Conservation (phyloP, 2,329 filamentous ascomycete species). For the Aureobasidium uvarum region DNA sequence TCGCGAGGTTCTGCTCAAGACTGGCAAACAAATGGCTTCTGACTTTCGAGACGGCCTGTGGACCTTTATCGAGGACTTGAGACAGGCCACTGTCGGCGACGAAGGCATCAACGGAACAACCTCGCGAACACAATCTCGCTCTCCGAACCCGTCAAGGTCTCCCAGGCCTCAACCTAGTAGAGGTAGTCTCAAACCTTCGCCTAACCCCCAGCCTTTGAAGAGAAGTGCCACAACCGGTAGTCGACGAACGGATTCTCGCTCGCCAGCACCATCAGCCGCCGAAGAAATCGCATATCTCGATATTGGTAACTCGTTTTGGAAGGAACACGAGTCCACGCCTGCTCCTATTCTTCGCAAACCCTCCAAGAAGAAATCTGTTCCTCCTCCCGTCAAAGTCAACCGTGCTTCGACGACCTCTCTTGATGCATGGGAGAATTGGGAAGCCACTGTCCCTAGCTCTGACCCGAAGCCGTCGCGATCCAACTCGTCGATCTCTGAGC, state of each 20-base stretch:
- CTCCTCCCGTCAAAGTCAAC: conserved; percentile 36
- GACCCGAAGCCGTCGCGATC: conserved; percentile 33
- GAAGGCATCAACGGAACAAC: conserved; percentile 55
- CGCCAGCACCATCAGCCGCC: conserved; percentile 8
- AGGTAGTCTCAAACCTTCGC: conserved; percentile 6
- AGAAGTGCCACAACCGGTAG: conserved; percentile 25
- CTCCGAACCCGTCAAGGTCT: conserved; percentile 14
- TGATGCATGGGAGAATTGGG: conserved; percentile 54
- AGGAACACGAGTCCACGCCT: conserved; percentile 42
- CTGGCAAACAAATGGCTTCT: conserved; percentile 74
- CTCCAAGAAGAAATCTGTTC: conserved; percentile 22
- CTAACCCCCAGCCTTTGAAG: conserved; percentile 7
- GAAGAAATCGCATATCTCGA: conserved; percentile 34
- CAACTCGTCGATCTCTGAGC: conserved; percentile 51
- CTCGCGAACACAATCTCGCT: conserved; percentile 23
- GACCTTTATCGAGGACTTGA: conserved; percentile 93
- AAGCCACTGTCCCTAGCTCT: conserved; percentile 42
- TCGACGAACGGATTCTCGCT: conserved; percentile 11
- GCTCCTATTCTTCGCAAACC: conserved; percentile 19
- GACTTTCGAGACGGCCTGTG: conserved; percentile 87
- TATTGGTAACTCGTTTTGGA: conserved; percentile 46
- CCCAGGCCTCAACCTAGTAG: conserved; percentile 13
- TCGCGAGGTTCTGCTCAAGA: conserved; percentile 55
- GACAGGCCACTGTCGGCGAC: conserved; percentile 93
- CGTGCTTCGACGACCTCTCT: conserved; percentile 37